Base-by-base conservation (phyloP, 2,329 filamentous ascomycete genomes). In the Hansfordia pulvinata region DNA sequence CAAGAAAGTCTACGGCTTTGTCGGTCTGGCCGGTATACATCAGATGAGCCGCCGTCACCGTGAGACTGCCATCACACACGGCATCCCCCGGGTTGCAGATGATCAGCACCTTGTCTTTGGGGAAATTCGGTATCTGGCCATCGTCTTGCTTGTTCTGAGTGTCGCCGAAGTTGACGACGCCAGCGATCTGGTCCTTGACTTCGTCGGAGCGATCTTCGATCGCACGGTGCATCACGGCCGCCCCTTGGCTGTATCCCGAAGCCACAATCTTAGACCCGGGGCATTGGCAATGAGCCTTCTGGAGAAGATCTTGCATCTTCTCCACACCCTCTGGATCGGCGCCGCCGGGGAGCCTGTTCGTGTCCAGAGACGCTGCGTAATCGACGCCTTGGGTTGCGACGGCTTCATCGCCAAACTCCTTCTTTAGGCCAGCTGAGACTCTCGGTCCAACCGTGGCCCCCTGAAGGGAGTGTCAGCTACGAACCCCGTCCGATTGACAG, bases 81-180 rank as follows among this genome's bases (percentile, higher is more conserved):
- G 43, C 39, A 31, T 58, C 54, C 26, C 52, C 51, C 7, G 30
- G 10, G 34, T 55, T 56, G 43, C 54, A 58, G 41, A 56, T 56
- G 35, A 56, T 49, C 20, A 51, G 45, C 26, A 49, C 53, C 38
- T 49, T 46, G 24, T 49, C 45, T 10, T 34, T 24, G 13, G 49
- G 46, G 36, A 46, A 56, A 20, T 46, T 43, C 19, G 35, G 35
- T 28, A 57, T 54, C 25, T 46, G 43, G 11, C 44, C 51, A 13
- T 43, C 37, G 34, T 54, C 50, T 27, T 56, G 46, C 25, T 27
- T 26, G 26, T 47, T 45, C 34, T 48, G 48, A 15, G 50, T 52
- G 37, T 50, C 47, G 1, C 53, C 53, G 28, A 53, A 57, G 4
- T 53, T 43, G 10, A 49, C 51, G 8, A 51, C 49, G 2, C 41